Conservation (phyloP, 257 asterid genomes). For the Nicotiana tabacum region DNA sequence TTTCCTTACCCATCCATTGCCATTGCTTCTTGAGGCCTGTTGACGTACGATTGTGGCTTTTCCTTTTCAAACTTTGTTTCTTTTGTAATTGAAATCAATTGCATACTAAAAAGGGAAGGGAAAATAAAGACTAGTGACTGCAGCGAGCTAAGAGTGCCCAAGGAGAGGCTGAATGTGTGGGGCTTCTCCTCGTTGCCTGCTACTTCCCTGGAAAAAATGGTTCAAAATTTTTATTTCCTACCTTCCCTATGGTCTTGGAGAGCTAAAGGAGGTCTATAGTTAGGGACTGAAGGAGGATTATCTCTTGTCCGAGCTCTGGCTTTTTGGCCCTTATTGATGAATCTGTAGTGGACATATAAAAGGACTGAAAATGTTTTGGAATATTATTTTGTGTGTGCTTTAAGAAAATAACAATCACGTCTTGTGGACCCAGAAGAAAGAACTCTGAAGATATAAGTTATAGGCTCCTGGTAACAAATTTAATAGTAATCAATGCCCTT, state of each 20-base stretch:
- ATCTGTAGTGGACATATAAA: not conserved
- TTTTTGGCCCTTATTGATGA: not conserved
- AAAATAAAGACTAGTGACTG: not conserved
- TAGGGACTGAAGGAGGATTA: not conserved
- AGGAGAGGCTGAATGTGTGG: not conserved
- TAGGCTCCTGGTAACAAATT: not conserved
- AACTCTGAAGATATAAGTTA: not conserved
- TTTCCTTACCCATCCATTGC: not conserved
- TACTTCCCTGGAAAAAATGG: not conserved
- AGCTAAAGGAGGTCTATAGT: not conserved
- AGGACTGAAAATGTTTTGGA: not conserved
- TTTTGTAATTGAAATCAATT: not conserved
- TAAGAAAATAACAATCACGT: not conserved
- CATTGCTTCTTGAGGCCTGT: not conserved
- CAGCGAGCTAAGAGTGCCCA: not conserved
- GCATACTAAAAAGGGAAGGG: not conserved
- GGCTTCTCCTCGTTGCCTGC: not conserved
- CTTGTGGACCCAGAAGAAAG: not conserved
- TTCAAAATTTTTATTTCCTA: not conserved
- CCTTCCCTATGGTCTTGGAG: not conserved
- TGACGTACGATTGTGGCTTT: not conserved
- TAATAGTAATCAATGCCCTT: not conserved
- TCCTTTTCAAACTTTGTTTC: not conserved
- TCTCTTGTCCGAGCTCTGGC: not conserved
- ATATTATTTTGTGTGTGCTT: not conserved